A percentile compares a stretch with the other conserved stretches of the same genome.
Conservation (phyloP, 805 yeast species). For the Metschnikowia lachancei region DNA sequence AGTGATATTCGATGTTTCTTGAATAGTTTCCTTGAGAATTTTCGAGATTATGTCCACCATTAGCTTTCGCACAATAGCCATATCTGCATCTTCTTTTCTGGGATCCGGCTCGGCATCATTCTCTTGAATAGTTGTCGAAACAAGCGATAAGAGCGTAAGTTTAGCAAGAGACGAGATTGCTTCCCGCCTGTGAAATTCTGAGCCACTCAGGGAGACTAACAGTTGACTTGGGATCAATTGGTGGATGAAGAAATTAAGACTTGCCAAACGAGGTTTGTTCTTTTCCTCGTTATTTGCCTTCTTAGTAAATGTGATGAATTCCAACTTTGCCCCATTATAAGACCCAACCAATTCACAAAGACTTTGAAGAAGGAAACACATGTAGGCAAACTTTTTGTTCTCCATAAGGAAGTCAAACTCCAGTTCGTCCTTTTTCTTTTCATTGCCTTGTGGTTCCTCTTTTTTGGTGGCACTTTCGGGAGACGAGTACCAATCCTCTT, state of each 20-base stretch:
- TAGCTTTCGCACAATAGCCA: constrained; percentile 70
- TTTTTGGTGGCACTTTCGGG: constrained; percentile 1
- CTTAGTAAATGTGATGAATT: constrained; percentile 75
- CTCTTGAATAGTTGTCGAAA: constrained; percentile 55
- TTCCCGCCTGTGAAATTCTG: constrained; percentile 47
- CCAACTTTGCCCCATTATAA: constrained; percentile 77
- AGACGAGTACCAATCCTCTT: constrained; percentile 36
- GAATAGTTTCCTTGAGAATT: constrained; percentile 52
- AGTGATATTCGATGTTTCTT: constrained; percentile 35
- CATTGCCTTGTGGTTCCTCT: background rate
- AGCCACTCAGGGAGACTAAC: constrained; percentile 35
- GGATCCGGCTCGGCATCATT: constrained; percentile 46
- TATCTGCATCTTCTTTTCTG: constrained; percentile 60
- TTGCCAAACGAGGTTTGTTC: constrained; percentile 70
- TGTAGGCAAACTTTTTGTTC: constrained; percentile 61
- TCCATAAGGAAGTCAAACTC: constrained; percentile 27
- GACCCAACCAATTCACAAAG: constrained; percentile 72
- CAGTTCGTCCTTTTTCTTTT: constrained; percentile 13
- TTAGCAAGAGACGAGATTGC: constrained; percentile 62
- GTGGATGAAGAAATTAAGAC: constrained; percentile 72
- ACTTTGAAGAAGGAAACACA: constrained; percentile 63
- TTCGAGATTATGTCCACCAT: constrained; percentile 66
- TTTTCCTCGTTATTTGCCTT: constrained; percentile 38
- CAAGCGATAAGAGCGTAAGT: constrained; percentile 57
- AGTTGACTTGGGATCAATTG: constrained; percentile 63